Conservation (phyloP, 257 asterid genomes). For the Gentiana dahurica region DNA sequence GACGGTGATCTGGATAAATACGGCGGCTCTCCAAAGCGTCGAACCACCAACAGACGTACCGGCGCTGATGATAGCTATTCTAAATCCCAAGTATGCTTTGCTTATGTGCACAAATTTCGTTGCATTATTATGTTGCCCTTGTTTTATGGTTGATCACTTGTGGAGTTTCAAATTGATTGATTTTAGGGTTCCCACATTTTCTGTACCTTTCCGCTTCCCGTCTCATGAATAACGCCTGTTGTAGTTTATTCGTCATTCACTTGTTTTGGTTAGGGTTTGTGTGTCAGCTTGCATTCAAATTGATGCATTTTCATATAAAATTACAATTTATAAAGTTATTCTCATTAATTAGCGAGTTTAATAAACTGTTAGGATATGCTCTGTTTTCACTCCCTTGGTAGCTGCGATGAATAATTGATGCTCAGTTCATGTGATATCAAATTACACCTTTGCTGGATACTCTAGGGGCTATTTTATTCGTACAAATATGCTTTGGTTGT, state of each 20-base stretch:
- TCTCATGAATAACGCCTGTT: neutral
- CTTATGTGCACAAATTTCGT: neutral
- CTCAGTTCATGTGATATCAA: too few species aligned
- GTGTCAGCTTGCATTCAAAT: neutral
- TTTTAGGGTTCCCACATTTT: neutral
- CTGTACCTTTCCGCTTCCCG: neutral
- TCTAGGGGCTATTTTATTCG: too few species aligned
- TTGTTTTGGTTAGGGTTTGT: neutral
- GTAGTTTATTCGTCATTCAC: neutral
- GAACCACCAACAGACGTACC: too few species aligned
- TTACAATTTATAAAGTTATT: neutral
- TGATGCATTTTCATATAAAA: neutral
- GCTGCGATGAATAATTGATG: too few species aligned
- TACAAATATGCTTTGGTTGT: too few species aligned
- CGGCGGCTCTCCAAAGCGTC: neutral
- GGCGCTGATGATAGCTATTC: too few species aligned
- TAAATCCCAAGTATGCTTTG: conserved; percentile 8
- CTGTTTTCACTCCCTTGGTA: neutral
- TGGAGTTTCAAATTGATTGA: neutral
- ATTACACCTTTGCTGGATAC: too few species aligned
- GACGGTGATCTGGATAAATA: neutral
- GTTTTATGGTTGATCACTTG: neutral
- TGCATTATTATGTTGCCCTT: too few species aligned
- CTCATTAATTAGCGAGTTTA: neutral
- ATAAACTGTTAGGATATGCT: neutral